phyloP scores from a whole-genome alignment of 176 grass and related monocot species.

The Zoysia japonica region DNA sequence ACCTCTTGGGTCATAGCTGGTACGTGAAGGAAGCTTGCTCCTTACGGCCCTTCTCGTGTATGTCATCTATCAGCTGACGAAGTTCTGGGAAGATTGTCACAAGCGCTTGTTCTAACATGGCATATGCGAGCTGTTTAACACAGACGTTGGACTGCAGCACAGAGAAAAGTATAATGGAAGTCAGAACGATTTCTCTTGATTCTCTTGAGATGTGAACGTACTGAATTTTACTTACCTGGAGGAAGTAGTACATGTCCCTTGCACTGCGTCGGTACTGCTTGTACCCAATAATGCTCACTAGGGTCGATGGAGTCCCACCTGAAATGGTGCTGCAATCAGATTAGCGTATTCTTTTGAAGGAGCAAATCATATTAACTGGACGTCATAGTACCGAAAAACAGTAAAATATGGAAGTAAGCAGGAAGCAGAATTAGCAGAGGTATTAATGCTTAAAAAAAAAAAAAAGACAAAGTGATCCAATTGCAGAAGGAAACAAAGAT shows the following conservation, averaged over 20 bases:
- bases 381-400: not conserved
- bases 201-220: not conserved
- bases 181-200: not conserved
- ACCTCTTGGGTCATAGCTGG: constrained; percentile 44
- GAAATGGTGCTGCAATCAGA: constrained; percentile 32
- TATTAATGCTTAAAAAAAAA: not conserved
- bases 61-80: constrained; percentile 62
- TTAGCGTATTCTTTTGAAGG: not conserved
- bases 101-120: constrained; percentile 72
- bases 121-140: constrained; percentile 84
- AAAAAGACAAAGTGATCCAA: not conserved
- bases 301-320: constrained; percentile 85
- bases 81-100: constrained; percentile 86
- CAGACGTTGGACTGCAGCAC: constrained; percentile 89
- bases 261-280: constrained; percentile 75
- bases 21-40: constrained; percentile 45
- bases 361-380: constrained; percentile 14
- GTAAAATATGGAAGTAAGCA: not conserved
- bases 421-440: not conserved
- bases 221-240: constrained; percentile 69
- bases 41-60: constrained; percentile 71
- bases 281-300: constrained; percentile 93
- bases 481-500: constrained; percentile 14
- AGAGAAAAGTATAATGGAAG: constrained; percentile 13
- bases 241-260: constrained; percentile 91